Base-by-base conservation (phyloP, 1,284 basidiomycete species). In the Bondarzewia mesenterica region DNA sequence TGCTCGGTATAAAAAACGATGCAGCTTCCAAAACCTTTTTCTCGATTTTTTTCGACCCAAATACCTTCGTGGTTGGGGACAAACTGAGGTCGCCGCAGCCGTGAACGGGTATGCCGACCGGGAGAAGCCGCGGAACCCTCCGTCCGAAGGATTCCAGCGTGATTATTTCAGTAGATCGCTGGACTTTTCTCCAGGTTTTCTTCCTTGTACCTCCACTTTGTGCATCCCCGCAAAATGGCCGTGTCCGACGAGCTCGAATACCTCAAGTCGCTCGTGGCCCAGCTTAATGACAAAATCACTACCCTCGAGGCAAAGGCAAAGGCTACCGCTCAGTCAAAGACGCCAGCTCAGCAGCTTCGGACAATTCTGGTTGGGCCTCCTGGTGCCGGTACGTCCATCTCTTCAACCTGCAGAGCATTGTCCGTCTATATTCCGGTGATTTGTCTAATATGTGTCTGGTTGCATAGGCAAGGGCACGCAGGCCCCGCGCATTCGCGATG, bases 341-440 rank as follows among this genome's bases (percentile, higher is more conserved):
- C 84, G 27, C 88, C 89, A 50, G 79, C 80, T n/a, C 75, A 84
- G 63, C 86, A 89, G 68, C 77, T 91, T 55, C 80, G 93, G 48
- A 87, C 93, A 57, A 92, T 99, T 60, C 78, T 99, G 57, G 77
- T 99, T 61, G 95, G 95, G 52, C 95, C 95, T 56, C 95, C 95
- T 43, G 95, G 95, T 60, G 92, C 95, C 60, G 94, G 94, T 91
- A 59, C 54, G 84, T 73, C 26, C 10, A 43, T 42, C 41, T 10
- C 12, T n/a, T 32, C 29, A 32, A n/a, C 29, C 29, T n/a, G 4
- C 5, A n/a, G n/a, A n/a, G n/a, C n/a, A n/a, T n/a, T n/a, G n/a
- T n/a, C n/a, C n/a, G n/a, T n/a, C 42, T 27, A 10, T 21, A 27
- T 12, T 23, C 20, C 18, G n/a, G 42, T 38, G 10, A 32, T 3